Evolutionary conservation across 2,329 filamentous ascomycete genomes (phyloP), one percentile per base, ranked within the genome.

Genomic region (Stemphylium lycopersici): DNA sequence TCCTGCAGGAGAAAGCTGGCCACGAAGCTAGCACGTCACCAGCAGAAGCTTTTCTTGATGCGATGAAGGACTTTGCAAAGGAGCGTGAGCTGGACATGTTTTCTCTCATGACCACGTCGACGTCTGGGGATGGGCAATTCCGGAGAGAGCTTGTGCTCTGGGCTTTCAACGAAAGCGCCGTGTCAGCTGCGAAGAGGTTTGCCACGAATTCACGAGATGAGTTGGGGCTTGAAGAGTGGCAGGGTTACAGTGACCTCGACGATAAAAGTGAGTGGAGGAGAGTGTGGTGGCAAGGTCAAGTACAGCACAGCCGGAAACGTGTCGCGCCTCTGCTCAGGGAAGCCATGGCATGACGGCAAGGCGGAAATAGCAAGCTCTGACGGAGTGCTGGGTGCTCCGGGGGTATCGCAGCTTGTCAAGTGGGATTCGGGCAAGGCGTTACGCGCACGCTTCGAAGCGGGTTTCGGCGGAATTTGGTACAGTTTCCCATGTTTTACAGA

Each of bases 31-130:
- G 57, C n/a, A 42, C 58, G 22, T 46, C 61, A 15, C 48, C 61
- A 2, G 5, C 66, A 1, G 71, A 71, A 1, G 68, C 71, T 0
- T 79, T 92, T 5, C 66, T 84, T 0, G 57, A 71, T 0, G 80
- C 78, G 8, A 62, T 90, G 1, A 70, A 73, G 12, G 61, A 66
- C 0, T 91, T 87, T 77, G 79, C 82, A 0, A 65, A 74, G n/a
- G 83, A 87, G 68, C 80, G 82, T 51, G 61, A 75, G 0, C 71
- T 93, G n/a, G 85, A 87, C 51, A 68, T 93, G 8, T 83, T 83
- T 7, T 81, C 80, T 8, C 77, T 93, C 50, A 90, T 93, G 87
- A 91, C 90, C 1, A 84, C 84, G n/a, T 85, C 80, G 16, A 78
- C 81, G 18, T 71, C 77, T 3, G 77, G 80, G 0, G 76, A 75